Evolutionary conservation across 345 rosid species (phyloP).

Genomic region (Streptanthus diversifolius): DNA sequence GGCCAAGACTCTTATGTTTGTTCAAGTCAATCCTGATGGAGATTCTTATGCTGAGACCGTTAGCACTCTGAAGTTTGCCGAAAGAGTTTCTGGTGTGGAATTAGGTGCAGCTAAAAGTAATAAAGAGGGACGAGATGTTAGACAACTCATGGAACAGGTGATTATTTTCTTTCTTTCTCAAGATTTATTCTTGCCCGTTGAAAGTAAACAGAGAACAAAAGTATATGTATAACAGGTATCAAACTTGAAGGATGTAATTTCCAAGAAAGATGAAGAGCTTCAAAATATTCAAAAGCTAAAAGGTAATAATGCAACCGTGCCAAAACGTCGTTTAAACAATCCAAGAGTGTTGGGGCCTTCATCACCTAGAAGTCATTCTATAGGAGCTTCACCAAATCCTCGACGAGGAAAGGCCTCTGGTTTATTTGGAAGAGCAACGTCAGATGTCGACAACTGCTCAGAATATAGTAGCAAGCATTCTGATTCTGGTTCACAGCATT

Average conservation of each 20-base stretch:
- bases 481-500: conserved; percentile 62
- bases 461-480: conserved; percentile 66
- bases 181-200: neutral
- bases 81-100: conserved; percentile 97
- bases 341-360: conserved; percentile 49
- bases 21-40: conserved; percentile 91
- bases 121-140: conserved; percentile 82
- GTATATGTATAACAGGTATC: conserved; percentile 48
- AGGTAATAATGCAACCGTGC: conserved; percentile 43
- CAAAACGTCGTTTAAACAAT: conserved; percentile 45
- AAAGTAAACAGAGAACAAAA: neutral
- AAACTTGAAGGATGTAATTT: conserved; percentile 60
- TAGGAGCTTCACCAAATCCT: conserved; percentile 43
- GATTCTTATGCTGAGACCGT: conserved; percentile 86
- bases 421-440: conserved; percentile 43
- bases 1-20: conserved; percentile 97
- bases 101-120: conserved; percentile 89
- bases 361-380: conserved; percentile 67
- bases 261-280: conserved; percentile 82
- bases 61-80: conserved; percentile 91
- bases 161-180: neutral
- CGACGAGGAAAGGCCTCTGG: conserved; percentile 41
- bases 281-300: conserved; percentile 53
- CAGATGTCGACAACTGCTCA: conserved; percentile 61
- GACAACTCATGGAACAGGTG: conserved; percentile 96